These are phyloP conservation scores for Taphrina deformans DNA, from an alignment of 1,139 yeast species.

Conservation along the genomic window DNA sequence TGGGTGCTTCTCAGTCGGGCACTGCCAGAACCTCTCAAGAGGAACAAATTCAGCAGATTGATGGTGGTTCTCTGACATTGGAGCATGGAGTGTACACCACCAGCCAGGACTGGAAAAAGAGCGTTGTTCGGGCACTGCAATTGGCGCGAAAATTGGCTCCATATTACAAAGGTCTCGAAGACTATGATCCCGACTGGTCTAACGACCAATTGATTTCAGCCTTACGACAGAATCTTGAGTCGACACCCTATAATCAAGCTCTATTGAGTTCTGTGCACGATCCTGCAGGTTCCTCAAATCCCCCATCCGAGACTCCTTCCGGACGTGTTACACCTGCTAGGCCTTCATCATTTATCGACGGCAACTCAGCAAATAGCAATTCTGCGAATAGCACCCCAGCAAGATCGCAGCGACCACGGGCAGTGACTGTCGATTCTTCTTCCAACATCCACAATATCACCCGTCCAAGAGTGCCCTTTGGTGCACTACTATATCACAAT, in stretches of 20 bases:
- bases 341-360: slow-evolving; percentile 16
- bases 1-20: slow-evolving; percentile 21
- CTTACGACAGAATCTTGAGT: slow-evolving; percentile 42
- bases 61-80: slow-evolving; percentile 19
- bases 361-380: neutral
- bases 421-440: slow-evolving; percentile 30
- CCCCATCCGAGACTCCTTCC: slow-evolving; percentile 9
- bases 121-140: slow-evolving; percentile 35
- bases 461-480: slow-evolving; percentile 17
- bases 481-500: slow-evolving; percentile 29
- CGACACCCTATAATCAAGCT: slow-evolving; percentile 25
- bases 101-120: slow-evolving; percentile 30
- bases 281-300: slow-evolving; percentile 15
- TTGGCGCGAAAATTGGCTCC: slow-evolving; percentile 75
- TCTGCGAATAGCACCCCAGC: neutral
- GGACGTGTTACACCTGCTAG: slow-evolving; percentile 10
- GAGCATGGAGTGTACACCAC: slow-evolving; percentile 24
- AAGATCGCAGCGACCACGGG: slow-evolving; percentile 24
- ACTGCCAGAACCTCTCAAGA: slow-evolving; percentile 27
- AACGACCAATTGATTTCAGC: slow-evolving; percentile 66
- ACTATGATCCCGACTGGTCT: slow-evolving; percentile 71
- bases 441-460: neutral
- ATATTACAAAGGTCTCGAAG: slow-evolving; percentile 85
- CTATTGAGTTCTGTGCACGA: slow-evolving; percentile 15
- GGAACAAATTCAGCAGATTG: slow-evolving; percentile 25